Evolutionary conservation across 192 early-diverging fungal genomes (phyloP), one percentile per base, ranked within the genome.

Genomic region (Coemansia sp.): DNA sequence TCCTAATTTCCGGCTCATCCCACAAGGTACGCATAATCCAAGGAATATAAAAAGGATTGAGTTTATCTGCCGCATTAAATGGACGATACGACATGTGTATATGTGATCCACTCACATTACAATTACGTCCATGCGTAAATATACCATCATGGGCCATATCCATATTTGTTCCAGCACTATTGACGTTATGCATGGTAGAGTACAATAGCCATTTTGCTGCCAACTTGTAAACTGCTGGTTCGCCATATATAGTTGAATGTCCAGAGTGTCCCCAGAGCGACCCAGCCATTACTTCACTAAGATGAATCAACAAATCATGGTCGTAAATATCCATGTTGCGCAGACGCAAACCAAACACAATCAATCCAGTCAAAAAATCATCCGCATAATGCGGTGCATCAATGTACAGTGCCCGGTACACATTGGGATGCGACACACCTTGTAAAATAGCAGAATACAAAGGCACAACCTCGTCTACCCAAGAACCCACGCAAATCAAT

Each of bases 391-490:
- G 87, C 15, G 76, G 79, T 5, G 85, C 87, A 51, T 93, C 89
- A 52, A 98, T 89, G 46, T 95, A 95, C 5, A 96, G 79, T 11
- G 91, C 90, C 17, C 96, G 89, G 44, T 91, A 87, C 6, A 98
- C 86, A 29, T 88, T 85, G 1, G 86, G 88, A 43, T 92, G 90
- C 17, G 77, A 72, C 10, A 84, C 60, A 3, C 82, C 77, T 13
- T 82, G 79, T 58, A 90, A 67, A 33, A 88, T 72, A 0, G 83
- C 84, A 8, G 91, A 88, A 64, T 93, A 87, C 27, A 93, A 68
- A 5, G 95, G 95, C 0, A 98, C 95, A 0, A 95, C 95, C 64
- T 98, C 93, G 58, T 98, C 95, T 51, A 94, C 89, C 91, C 94
- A 88, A 5, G 85, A 87, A 2, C 87, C 94, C 8, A 95, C 78